Evolutionary conservation across 352 stramenopile genomes (phyloP).

Genomic region (Phytophthora cactorum): DNA sequence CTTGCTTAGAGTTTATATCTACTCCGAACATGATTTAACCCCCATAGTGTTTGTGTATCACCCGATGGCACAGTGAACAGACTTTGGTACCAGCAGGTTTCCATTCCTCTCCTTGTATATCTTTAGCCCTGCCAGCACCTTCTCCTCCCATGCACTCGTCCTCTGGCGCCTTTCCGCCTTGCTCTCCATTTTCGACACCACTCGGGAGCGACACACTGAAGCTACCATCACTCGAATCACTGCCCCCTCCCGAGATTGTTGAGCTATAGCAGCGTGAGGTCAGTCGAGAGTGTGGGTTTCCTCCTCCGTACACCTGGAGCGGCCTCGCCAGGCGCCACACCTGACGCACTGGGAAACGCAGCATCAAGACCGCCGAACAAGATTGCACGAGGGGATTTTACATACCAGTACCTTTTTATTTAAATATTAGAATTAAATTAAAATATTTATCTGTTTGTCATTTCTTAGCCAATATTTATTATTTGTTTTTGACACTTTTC

Average conservation of each 20-base stretch:
- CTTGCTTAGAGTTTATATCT: neutral
- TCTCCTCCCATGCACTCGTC: neutral
- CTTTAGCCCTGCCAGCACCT: neutral
- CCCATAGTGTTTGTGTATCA: constrained; percentile 2
- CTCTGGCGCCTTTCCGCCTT: neutral
- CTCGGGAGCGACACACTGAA: neutral
- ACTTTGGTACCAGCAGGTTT: neutral
- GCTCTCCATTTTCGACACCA: neutral
- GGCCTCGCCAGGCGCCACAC: neutral
- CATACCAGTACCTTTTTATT: too few relatives aligned
- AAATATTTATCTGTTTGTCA: too few relatives aligned
- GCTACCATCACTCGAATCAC: neutral
- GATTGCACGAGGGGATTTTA: too few relatives aligned
- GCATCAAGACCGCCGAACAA: too few relatives aligned
- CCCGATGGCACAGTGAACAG: neutral
- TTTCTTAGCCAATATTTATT: too few relatives aligned
- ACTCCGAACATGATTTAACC: neutral
- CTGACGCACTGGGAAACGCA: neutral
- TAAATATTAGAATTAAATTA: too few relatives aligned
- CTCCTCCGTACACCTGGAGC: neutral
- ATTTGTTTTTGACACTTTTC: too few relatives aligned
- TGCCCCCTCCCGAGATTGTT: neutral
- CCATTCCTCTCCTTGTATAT: constrained; percentile 1
- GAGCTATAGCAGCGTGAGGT: neutral
- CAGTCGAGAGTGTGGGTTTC: neutral